Base-by-base conservation (phyloP, 2,329 filamentous ascomycete genomes). In the Apiospora koreana region DNA sequence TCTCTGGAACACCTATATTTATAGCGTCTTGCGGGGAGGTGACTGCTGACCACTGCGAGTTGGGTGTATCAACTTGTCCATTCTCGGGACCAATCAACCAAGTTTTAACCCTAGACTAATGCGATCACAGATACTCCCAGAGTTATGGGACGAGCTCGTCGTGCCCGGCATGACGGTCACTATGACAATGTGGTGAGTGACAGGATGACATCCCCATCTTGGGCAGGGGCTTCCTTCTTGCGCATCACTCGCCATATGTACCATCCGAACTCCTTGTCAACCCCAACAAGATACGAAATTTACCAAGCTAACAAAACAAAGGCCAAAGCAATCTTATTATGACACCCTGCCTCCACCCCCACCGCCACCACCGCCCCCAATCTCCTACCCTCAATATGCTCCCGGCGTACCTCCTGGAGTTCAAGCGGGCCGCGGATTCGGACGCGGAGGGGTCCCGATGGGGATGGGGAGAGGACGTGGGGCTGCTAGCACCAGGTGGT, bases 71-170 rank as follows among this genome's bases (percentile, higher is more conserved):
- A n/a, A n/a, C 25, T 69, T 18, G 66, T 46, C 10, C 42, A 71
- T 21, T 67, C 72, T 12, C 12, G 68, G 85, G 35, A 85, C n/a
- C 6, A 8, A 0, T 54, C 6, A 5, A 8, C 16, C 14, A 21
- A 31, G 1, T 21, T 21, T 21, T 18, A 8, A 14, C 28, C 28
- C 28, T 25, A 9, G 16, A 35, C 28, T 58, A 21, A 58, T 58
- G 6, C 87, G 72, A 87, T 88, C 68, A 18, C 25, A 66, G 64
- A 88, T 89, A 70, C 81, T 89, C 46, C 86, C 86, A 2, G 85
- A 87, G 70, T 83, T 89, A 10, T 89, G 87, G 87, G 86, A 88
- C 71, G 86, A 86, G 18, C 84, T 87, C 21, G 79, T 88, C 48
- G 85, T 88, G 74, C 87, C 87, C 0, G 87, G 77, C 6, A 77